phyloP scores from a whole-genome alignment of 2,329 filamentous ascomycete genomes.

The Diplodia corticola region DNA sequence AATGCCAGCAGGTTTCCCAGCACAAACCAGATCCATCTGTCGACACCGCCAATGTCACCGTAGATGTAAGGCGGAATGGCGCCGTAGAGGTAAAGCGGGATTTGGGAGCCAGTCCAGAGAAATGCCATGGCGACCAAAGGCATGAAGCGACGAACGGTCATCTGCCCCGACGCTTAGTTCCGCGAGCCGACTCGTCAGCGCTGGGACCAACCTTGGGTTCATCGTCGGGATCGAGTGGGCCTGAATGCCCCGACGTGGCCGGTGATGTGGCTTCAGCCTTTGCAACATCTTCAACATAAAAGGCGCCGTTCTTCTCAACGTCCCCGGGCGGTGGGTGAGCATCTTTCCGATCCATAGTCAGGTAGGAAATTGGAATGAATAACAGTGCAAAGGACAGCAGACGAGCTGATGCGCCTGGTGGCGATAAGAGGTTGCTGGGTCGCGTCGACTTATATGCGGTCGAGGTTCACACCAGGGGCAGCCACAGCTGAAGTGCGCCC shows the following conservation, averaged over 20 bases:
- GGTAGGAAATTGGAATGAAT: background rate
- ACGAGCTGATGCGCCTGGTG: no score
- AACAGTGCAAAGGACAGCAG: no score
- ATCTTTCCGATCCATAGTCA: background rate
- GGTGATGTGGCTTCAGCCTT: background rate
- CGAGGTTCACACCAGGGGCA: background rate
- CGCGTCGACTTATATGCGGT: background rate
- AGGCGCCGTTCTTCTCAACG: background rate
- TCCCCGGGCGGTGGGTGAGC: background rate
- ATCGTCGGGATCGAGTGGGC: background rate
- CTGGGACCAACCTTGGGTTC: constrained; percentile 1
- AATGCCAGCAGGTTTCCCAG: constrained; percentile 50
- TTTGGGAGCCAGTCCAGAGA: constrained; percentile 59
- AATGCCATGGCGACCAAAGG: constrained; percentile 58
- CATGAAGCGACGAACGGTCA: constrained; percentile 36
- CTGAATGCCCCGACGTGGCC: background rate
- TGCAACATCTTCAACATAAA: constrained; percentile 1
- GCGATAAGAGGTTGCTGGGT: background rate
- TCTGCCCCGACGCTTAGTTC: background rate
- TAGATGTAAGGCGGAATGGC: constrained; percentile 50
- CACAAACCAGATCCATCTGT: constrained; percentile 55
- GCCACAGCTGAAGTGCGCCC: background rate
- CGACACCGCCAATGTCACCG: constrained; percentile 55
- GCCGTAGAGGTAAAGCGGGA: constrained; percentile 50
- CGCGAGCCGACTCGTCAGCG: background rate